phyloP scores from a whole-genome alignment of 2,329 filamentous ascomycete genomes.

The Cephalotrichum gorgonifer region DNA sequence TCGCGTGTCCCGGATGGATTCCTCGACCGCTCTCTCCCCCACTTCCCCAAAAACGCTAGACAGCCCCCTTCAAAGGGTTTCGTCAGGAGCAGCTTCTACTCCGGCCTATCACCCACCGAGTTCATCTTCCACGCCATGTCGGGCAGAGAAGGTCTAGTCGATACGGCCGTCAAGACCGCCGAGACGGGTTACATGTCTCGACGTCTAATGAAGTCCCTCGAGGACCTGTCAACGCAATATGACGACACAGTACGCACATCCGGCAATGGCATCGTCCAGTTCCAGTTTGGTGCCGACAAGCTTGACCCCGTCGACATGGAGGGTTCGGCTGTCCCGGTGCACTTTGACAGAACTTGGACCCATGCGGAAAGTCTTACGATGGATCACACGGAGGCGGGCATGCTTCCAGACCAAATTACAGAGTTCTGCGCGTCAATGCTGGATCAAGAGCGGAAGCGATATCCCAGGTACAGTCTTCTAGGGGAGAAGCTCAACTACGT shows the following conservation, averaged over 20 bases:
- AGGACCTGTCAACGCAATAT: constrained; percentile 88
- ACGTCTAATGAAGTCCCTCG: constrained; percentile 93
- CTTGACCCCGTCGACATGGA: constrained; percentile 98
- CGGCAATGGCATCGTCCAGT: constrained; percentile 80
- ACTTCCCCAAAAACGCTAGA: constrained; percentile 87
- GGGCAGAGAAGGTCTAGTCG: constrained; percentile 93
- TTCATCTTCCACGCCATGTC: constrained; percentile 98
- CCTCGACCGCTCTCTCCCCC: constrained; percentile 86
- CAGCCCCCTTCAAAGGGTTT: constrained; percentile 95
- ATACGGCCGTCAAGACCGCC: constrained; percentile 97
- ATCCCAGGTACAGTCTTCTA: constrained; percentile 51
- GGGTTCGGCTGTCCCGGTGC: constrained; percentile 79
- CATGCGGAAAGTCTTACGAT: constrained; percentile 70
- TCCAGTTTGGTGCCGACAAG: constrained; percentile 93
- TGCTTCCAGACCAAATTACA: constrained; percentile 66
- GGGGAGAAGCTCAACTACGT: constrained; percentile 56
- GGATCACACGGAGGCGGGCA: constrained; percentile 52
- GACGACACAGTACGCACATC: constrained; percentile 93
- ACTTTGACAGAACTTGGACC: constrained; percentile 84
- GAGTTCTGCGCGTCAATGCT: constrained; percentile 59
- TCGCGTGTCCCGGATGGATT: constrained; percentile 92
- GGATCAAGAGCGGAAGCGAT: constrained; percentile 54
- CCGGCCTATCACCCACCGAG: constrained; percentile 78
- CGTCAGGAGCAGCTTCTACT: constrained; percentile 95
- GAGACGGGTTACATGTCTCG: constrained; percentile 99